Evolutionary conservation across 106 monocot genomes (phyloP), one percentile per base, ranked within the genome.

Genomic region (Triglochin maritima): DNA sequence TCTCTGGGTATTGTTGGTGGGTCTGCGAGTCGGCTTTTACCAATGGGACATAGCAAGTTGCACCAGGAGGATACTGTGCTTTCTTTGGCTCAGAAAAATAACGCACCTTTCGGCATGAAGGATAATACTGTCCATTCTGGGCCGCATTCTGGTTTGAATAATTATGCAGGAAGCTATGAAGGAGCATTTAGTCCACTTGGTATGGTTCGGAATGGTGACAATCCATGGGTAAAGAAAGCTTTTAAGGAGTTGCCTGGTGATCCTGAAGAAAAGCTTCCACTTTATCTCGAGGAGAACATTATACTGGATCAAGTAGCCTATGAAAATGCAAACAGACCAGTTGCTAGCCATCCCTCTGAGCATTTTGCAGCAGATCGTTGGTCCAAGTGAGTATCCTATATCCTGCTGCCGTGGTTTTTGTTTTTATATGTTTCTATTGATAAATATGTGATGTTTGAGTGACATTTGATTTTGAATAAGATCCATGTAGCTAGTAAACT

Each of bases 381-480:
- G 92, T 65, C 87, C 79, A 92, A 83, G 92, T 92, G 81, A 85
- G 92, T 80, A 57, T 16, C 14, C 29, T 29, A 29, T 29, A 29
- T 29, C 29, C 29, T 29, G 29, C 29, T 29, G 29, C 29, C 29
- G 29, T 29, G 29, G 29, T 29, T 29, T 29, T 29, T 29, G 29
- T 29, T 29, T 29, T 29, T 29, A 1, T 29, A 29, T 29, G 29
- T 29, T 29, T 29, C 29, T 29, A 29, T 29, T 1, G 29, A 29
- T 29, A 29, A 29, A 29, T 29, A 29, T 29, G 29, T 29, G 29
- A 0, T 29, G 29, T 29, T 29, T 29, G 29, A 29, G 29, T 29
- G 29, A 29, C 29, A 29, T 29, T 29, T 29, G 29, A 29, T 29
- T 29, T 29, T 29, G 29, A 29, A 29, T 29, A 29, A 29, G 29